Evolutionary conservation across 192 early-diverging fungal genomes (phyloP).

Genomic region (Coemansia sp.): DNA sequence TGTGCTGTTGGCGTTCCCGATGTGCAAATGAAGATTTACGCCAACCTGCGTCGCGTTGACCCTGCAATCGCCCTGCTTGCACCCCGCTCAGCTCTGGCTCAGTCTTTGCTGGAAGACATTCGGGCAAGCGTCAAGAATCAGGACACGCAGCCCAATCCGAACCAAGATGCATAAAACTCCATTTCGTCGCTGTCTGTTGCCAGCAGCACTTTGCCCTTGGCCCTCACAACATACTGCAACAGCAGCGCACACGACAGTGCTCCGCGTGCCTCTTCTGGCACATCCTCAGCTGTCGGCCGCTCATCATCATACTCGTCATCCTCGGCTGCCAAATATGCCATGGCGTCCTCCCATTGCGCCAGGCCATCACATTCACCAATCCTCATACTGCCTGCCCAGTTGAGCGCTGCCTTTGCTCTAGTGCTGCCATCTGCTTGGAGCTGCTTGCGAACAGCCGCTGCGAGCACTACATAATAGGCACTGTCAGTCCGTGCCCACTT

Average conservation of each 20-base stretch:
- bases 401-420: neutral
- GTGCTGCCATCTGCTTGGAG: neutral
- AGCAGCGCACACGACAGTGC: conserved; percentile 23
- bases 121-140: conserved; percentile 2
- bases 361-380: neutral
- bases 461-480: neutral
- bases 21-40: conserved; percentile 55
- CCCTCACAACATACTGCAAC: conserved; percentile 6
- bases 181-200: conserved; percentile 36
- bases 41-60: conserved; percentile 50
- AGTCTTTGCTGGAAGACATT: conserved; percentile 53
- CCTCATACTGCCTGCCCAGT: neutral
- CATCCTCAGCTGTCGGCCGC: conserved; percentile 29
- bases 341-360: conserved; percentile 23
- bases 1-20: conserved; percentile 48
- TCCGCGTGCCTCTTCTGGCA: conserved; percentile 25
- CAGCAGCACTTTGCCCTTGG: conserved; percentile 4
- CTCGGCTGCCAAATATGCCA: conserved; percentile 7
- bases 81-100: conserved; percentile 44
- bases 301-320: conserved; percentile 21
- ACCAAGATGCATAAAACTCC: conserved; percentile 44
- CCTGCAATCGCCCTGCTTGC: conserved; percentile 51
- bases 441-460: neutral
- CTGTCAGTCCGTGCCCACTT: neutral
- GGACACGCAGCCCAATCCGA: conserved; percentile 17